phyloP scores from a whole-genome alignment of 2,329 filamentous ascomycete genomes.

The Aspergillus costaricaensis region DNA sequence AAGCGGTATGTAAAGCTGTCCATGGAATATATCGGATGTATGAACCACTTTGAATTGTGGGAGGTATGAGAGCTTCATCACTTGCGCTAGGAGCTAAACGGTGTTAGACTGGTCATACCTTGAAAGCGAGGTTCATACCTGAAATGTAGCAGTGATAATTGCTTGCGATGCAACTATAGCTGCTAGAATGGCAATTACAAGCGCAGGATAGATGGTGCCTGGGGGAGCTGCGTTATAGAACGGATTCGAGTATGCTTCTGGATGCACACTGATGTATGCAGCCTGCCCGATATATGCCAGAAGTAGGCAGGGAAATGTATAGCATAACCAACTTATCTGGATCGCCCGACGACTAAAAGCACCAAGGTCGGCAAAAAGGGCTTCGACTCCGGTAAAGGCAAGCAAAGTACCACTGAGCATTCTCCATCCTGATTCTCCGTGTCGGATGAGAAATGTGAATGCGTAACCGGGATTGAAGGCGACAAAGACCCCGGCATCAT shows the following conservation, averaged over 20 bases:
- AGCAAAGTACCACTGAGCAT: conserved; percentile 66
- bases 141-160: conserved; percentile 75
- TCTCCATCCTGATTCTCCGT: conserved; percentile 55
- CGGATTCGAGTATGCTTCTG: conserved; percentile 67
- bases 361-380: conserved; percentile 75
- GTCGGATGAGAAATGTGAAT: conserved; percentile 52
- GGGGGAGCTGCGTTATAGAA: conserved; percentile 72
- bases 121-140: conserved; percentile 43
- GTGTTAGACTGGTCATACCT: not conserved
- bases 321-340: conserved; percentile 71
- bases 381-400: conserved; percentile 76
- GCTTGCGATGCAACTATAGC: conserved; percentile 73
- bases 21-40: conserved; percentile 69
- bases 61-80: conserved; percentile 74
- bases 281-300: conserved; percentile 70
- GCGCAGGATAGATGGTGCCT: conserved; percentile 66
- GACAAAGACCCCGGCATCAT: conserved; percentile 53
- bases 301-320: conserved; percentile 66
- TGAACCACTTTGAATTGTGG: conserved; percentile 74
- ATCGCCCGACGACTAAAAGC: conserved; percentile 71
- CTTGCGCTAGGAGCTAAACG: conserved; percentile 61
- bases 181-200: conserved; percentile 64
- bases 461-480: conserved; percentile 56
- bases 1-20: conserved; percentile 74
- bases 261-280: conserved; percentile 65